These are phyloP conservation scores for Fusarium sublunatum DNA, from an alignment of 2,329 filamentous ascomycete genomes.

Conservation along the genomic window DNA sequence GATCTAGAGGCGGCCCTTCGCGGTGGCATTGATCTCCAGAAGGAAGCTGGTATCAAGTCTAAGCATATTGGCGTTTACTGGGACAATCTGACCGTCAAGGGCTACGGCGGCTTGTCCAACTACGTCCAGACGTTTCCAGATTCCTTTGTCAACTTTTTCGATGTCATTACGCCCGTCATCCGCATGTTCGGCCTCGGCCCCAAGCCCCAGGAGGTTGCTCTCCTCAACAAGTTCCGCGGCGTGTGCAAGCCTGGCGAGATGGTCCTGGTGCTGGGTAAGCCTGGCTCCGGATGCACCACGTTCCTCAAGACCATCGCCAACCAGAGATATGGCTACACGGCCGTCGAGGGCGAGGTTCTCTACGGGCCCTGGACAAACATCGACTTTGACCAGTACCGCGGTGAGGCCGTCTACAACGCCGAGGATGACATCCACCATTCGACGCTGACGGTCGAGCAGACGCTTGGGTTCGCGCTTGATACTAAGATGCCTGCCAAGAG, in stretches of 20 bases:
- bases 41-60: constrained; percentile 80
- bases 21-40: constrained; percentile 76
- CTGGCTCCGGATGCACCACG: constrained; percentile 77
- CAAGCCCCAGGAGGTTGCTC: constrained; percentile 77
- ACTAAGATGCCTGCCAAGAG: constrained; percentile 86
- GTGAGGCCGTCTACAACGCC: constrained; percentile 83
- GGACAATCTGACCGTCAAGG: constrained; percentile 80
- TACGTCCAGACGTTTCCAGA: constrained; percentile 81
- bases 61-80: constrained; percentile 86
- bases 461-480: constrained; percentile 84
- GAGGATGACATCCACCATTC: constrained; percentile 88
- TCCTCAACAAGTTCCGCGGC: constrained; percentile 78
- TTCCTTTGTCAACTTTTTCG: constrained; percentile 80
- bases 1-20: constrained; percentile 80
- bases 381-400: constrained; percentile 79
- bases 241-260: constrained; percentile 86
- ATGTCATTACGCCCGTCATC: constrained; percentile 74
- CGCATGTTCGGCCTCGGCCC: constrained; percentile 72
- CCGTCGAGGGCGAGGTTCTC: constrained; percentile 73
- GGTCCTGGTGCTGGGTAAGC: constrained; percentile 83
- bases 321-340: constrained; percentile 68
- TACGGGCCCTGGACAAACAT: constrained; percentile 80
- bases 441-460: constrained; percentile 88
- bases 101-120: constrained; percentile 78
- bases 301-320: constrained; percentile 77